Evolutionary conservation across 2,329 filamentous ascomycete species (phyloP), one percentile per base, ranked within the genome.

Genomic region (Ramularia collo-cygni): DNA sequence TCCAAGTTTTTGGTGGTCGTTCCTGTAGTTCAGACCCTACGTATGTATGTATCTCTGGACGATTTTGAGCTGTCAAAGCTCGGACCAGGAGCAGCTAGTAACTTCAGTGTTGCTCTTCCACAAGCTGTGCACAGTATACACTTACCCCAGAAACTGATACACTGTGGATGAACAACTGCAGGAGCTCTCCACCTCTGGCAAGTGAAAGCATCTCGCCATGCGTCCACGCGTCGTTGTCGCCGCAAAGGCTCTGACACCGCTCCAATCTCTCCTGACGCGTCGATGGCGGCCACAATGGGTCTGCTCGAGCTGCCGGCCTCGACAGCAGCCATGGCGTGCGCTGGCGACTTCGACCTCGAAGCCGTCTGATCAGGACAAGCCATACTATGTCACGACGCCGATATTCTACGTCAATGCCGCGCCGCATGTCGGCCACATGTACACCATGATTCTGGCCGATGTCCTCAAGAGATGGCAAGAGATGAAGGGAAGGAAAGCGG

Each of bases 331-430:
- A n/a, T 44, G 37, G 37, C 36, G 50, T 14, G 31, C 17, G 21
- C 32, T 46, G 18, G 13, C 2, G n/a, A 51, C 48, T 28, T 8
- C 13, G 5, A 42, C 47, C 9, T 35, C 44, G 16, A 48, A 43
- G 19, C 17, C 43, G 24, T 38, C 14, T 35, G 44, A 48, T 10
- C 14, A 44, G 24, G 39, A 37, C 13, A 96, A 96, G 68, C 88
- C 90, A 7, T 95, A 83, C 69, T 98, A 96, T 70, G 74, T 95
- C 56, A 96, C 92, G 4, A 93, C 88, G 7, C 92, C 92, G 2
- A 98, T 98, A 43, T 98, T 96, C 70, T 98, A 98, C 65, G 92
- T 98, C 68, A 98, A 98, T 75, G 86, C 89, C 40, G 88, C 86
- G 32, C 92, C 92, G 36, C 92, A 98, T 68, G 79, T 96, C 48